Conservation (phyloP, 2,329 filamentous ascomycete species). For the Phoma sp. region DNA sequence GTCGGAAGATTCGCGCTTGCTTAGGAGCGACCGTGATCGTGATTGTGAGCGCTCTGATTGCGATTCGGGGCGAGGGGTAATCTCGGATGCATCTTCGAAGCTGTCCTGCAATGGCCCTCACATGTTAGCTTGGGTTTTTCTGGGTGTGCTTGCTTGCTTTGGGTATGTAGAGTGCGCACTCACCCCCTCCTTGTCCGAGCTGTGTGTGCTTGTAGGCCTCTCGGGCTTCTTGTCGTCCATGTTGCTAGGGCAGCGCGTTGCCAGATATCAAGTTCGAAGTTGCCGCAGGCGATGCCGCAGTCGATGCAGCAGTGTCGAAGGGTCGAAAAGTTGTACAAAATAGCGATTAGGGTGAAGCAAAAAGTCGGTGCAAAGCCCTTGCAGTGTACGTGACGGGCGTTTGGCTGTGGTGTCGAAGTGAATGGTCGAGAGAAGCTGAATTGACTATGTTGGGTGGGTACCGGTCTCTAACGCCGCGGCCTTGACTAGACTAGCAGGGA, state of each 20-base stretch:
- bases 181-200: constrained; percentile 43
- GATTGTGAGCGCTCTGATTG: constrained; percentile 47
- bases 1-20: constrained; percentile 38
- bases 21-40: constrained; percentile 63
- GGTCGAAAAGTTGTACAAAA: constrained; percentile 2
- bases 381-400: constrained; percentile 11
- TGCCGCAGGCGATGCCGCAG: constrained; percentile 9
- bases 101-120: constrained; percentile 63
- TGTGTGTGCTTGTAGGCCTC: constrained; percentile 41
- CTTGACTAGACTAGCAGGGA: constrained; percentile 9
- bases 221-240: constrained; percentile 24
- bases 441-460: background rate
- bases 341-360: constrained; percentile 10
- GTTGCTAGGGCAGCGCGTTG: constrained; percentile 3
- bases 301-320: too few relatives aligned
- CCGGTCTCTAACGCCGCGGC: constrained; percentile 1
- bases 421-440: constrained; percentile 16
- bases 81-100: constrained; percentile 83
- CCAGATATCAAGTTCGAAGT: constrained; percentile 6
- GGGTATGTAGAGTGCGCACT: constrained; percentile 6
- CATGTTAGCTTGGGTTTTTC: constrained; percentile 18
- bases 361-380: constrained; percentile 8
- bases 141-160: background rate
- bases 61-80: constrained; percentile 51
- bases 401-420: constrained; percentile 13